Base-by-base conservation (phyloP, 257 asterid species). In the Nicotiana sylvestris region DNA sequence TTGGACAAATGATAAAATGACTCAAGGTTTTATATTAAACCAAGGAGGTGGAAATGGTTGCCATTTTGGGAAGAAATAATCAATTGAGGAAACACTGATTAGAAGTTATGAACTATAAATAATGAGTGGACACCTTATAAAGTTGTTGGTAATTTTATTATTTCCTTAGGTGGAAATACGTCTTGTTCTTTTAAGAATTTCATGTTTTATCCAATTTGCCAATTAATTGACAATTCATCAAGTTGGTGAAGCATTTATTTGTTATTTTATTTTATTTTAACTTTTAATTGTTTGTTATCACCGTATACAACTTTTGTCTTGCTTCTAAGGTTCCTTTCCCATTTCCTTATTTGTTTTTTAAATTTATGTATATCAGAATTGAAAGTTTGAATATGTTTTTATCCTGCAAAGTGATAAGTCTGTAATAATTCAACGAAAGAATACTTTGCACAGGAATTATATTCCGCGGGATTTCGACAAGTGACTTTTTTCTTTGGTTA, bases 301-400 rank as follows among this genome's bases (percentile, higher is more conserved):
- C 78, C 30, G 25, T 39, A 10, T n/a, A 70, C 11, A 2, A 70
- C 58, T 70, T 21, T 21, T 70, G 29, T 46, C 37, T 72, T 46
- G 60, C 78, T 72, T 72, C 61, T 72, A 72, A 72, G 78, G 61
- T 25, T 72, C 78, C 78, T 72, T 46, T 72, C 78, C 61, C 7
- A 25, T 72, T 46, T 72, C 61, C 32, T 46, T 72, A 21, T 51
- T 29, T 12, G 55, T 21, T 21, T 72, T 18, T 15, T 37, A 37
- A 69, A 69, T 9, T 37, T 69, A 39, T 39, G 25, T 13, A 5
- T 74, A 49, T 74, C 9, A 49, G 1, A 49, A 25, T 46, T 74
- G 8, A 25, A 74, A 32, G 25, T 66, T 15, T 32, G 74, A 66
- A 66, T 65, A 21, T 30, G 4, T 65, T 65, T 15, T 29, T 65